Evolutionary conservation across 2,329 filamentous ascomycete genomes (phyloP), one percentile per base, ranked within the genome.

Genomic region (Alternaria solani): DNA sequence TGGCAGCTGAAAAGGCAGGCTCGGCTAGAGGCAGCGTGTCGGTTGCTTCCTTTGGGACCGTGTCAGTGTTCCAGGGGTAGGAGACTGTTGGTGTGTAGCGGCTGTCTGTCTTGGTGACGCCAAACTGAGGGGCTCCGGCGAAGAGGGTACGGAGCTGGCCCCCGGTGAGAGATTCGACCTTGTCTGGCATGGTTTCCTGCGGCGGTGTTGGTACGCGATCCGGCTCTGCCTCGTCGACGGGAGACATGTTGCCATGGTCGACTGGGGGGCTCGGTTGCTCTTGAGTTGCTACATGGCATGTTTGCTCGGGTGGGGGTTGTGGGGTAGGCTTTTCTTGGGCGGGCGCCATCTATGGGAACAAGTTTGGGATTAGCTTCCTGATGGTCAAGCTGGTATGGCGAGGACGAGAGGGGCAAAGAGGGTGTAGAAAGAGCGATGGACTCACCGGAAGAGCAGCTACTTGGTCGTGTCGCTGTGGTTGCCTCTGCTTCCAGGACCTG

Each of bases 61-160:
- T 57, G 8, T 69, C 66, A 63, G 86, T 83, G 73, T 91, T 87
- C 84, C 88, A 91, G 1, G 89, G 89, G 72, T 88, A 91, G 38
- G 87, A 86, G 28, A 89, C 87, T 49, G 83, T 87, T 23, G 89
- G 88, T 67, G 87, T 84, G 23, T 86, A 86, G 84, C 87, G 59
- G 83, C 84, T 73, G 83, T 86, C 85, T 67, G 87, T 84, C 59
- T 83, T 85, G 53, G 86, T 84, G 66, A 87, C 84, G 75, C 88
- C 88, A 80, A 89, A 92, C 74, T 91, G 89, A 64, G 90, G 90
- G 43, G 90, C 90, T n/a, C 90, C 89, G 26, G 89, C 90, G 81
- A 92, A 92, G 70, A 92, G 84, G 76, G 88, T 87, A 78, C 89
- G 87, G 52, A 92, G 80, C 66, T 91, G 87, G 41, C 82, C 80